Evolutionary conservation across 2,329 filamentous ascomycete species (phyloP).

Genomic region (Penicillium sp.): DNA sequence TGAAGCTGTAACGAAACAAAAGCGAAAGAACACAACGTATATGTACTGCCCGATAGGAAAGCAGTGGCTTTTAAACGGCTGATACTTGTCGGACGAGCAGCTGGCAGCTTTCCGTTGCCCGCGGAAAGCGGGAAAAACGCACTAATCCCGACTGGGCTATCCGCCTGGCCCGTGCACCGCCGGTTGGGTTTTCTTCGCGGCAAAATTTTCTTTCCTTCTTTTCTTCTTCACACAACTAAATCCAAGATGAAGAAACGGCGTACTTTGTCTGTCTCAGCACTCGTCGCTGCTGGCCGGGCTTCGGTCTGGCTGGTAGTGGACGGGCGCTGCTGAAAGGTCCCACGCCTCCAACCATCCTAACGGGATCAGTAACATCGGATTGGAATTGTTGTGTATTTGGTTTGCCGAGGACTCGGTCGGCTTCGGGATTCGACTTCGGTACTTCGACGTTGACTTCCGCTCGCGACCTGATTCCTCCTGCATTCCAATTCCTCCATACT

Average conservation of each 20-base stretch:
- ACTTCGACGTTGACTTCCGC: background rate
- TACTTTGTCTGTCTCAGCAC: constrained; percentile 35
- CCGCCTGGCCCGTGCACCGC: constrained; percentile 24
- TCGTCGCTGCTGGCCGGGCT: constrained; percentile 31
- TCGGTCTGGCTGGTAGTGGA: constrained; percentile 29
- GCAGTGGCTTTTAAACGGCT: constrained; percentile 19
- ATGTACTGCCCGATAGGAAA: constrained; percentile 23
- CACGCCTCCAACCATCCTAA: constrained; percentile 38
- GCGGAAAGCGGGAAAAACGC: constrained; percentile 35
- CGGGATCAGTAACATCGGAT: constrained; percentile 38
- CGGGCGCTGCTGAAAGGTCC: constrained; percentile 43
- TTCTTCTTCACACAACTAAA: constrained; percentile 44
- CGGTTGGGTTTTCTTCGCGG: constrained; percentile 18
- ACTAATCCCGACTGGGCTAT: constrained; percentile 26
- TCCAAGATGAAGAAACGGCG: constrained; percentile 44
- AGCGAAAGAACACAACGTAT: constrained; percentile 10
- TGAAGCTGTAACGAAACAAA: constrained; percentile 13
- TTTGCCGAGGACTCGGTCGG: constrained; percentile 1
- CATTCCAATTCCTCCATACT: background rate
- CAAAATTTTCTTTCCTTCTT: constrained; percentile 13
- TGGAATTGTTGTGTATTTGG: constrained; percentile 33
- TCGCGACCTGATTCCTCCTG: background rate
- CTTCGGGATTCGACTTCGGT: background rate
- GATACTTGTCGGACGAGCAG: constrained; percentile 16
- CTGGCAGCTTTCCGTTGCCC: constrained; percentile 33